Base-by-base conservation (phyloP, 441 rosid species). In the Erysimum pusillum region DNA sequence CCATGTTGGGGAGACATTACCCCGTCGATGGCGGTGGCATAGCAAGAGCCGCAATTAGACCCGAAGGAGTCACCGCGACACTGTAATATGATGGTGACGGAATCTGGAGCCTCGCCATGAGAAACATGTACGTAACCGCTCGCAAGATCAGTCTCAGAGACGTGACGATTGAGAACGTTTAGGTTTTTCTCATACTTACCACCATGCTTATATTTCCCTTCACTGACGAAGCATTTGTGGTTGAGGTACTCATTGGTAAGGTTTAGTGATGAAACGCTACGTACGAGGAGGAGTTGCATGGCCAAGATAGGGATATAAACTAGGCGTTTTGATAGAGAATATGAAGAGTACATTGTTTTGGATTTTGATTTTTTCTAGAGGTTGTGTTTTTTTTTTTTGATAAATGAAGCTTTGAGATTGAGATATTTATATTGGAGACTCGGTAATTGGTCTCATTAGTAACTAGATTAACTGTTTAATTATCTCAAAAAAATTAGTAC, bases 151-250 rank as follows among this genome's bases (percentile, higher is more conserved):
- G n/a, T n/a, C 4, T 15, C 18, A 46, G 18, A 3, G 51, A 46
- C 51, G 13, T 46, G 2, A n/a, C 17, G 18, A 20, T 15, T 46
- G 51, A 46, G 51, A 46, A 46, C 51, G 9, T 46, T 46, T 4
- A 46, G 51, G 20, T 46, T 46, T n/a, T 46, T 46, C 10, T 46
- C 51, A 15, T 15, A 46, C 4, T n/a, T 15, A 46, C 18, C 51
- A 46, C 51, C 51, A 46, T 46, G 20, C 20, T 46, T 46, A n/a
- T 46, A 46, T 46, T 46, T 46, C 51, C 51, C 51, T 46, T 46
- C 20, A 46, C 51, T 46, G 20, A 46, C 51, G 10, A 46, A 46
- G 51, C 51, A 46, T 46, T 46, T 46, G 10, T 46, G 51, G 51
- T 46, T 46, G 4, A 46, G 51, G 6, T 46, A 46, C 20, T 46